Evolutionary conservation across 2,329 filamentous ascomycete genomes (phyloP).

Genomic region (Talaromyces sp.): DNA sequence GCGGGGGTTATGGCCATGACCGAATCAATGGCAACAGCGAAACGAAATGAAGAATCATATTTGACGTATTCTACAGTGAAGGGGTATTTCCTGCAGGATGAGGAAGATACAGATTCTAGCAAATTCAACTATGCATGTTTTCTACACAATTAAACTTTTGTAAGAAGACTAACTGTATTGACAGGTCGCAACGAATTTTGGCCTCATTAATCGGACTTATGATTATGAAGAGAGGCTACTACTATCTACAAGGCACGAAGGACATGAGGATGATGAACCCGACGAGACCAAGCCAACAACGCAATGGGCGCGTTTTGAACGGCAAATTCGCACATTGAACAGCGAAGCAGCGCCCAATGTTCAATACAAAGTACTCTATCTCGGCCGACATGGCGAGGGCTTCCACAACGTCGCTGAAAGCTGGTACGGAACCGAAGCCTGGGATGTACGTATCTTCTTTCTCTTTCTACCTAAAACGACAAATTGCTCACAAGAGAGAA

Average conservation of each 20-base stretch:
- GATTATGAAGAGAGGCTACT: slow-evolving; percentile 33
- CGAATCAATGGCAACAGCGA: slow-evolving; percentile 6
- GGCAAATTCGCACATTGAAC: slow-evolving; percentile 47
- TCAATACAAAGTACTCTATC: slow-evolving; percentile 53
- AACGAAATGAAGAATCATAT: slow-evolving; percentile 16
- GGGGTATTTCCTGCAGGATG: slow-evolving; percentile 50
- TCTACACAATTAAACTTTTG: background rate
- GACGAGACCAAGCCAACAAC: slow-evolving; percentile 29
- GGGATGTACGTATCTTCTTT: slow-evolving; percentile 47
- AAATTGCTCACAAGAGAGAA: background rate
- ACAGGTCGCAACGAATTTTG: slow-evolving; percentile 43
- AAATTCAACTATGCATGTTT: slow-evolving; percentile 46
- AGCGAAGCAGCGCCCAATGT: slow-evolving; percentile 30
- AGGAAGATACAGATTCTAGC: slow-evolving; percentile 42
- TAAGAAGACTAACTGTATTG: background rate
- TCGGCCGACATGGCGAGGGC: slow-evolving; percentile 58
- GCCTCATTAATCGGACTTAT: slow-evolving; percentile 46
- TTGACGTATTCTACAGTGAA: slow-evolving; percentile 38
- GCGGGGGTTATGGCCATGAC: slow-evolving; percentile 18
- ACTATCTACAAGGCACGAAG: background rate
- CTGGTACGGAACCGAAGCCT: slow-evolving; percentile 54
- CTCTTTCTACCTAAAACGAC: background rate
- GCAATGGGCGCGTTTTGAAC: slow-evolving; percentile 53
- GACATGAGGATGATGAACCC: background rate
- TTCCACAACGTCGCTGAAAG: slow-evolving; percentile 57